phyloP scores from a whole-genome alignment of 495 filamentous ascomycete genomes.

The Oleoguttula mirabilis region DNA sequence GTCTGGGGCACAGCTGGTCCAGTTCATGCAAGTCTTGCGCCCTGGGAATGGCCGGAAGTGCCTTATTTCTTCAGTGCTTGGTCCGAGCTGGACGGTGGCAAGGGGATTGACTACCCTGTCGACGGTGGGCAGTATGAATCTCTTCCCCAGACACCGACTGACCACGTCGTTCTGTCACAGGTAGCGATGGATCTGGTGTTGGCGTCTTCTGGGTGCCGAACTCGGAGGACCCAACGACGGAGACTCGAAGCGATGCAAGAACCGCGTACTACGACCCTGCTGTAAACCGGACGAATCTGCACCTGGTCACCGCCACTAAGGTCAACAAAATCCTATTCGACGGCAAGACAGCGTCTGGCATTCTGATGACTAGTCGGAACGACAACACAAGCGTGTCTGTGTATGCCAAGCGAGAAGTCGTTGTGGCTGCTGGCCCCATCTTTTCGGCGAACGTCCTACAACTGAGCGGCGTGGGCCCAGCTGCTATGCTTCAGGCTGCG shows the following conservation, averaged over 20 bases:
- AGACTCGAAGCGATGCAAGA: slow-evolving; percentile 25
- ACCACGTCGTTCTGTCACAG: slow-evolving; percentile 24
- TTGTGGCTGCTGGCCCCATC: slow-evolving; percentile 41
- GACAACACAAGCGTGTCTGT: slow-evolving; percentile 35
- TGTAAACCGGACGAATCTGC: slow-evolving; percentile 21
- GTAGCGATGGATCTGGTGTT: slow-evolving; percentile 39
- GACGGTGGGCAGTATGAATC: too few relatives aligned
- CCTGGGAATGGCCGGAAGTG: background rate
- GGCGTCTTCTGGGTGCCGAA: slow-evolving; percentile 38
- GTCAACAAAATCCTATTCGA: slow-evolving; percentile 36
- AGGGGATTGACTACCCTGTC: background rate
- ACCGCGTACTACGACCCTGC: slow-evolving; percentile 12
- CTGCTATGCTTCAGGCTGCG: slow-evolving; percentile 29
- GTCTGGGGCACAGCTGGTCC: background rate
- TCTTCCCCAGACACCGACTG: too few relatives aligned
- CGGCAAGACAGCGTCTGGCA: slow-evolving; percentile 35
- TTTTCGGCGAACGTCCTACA: slow-evolving; percentile 45
- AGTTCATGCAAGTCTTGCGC: slow-evolving; percentile 3
- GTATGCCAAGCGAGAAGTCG: slow-evolving; percentile 36
- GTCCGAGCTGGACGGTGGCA: background rate
- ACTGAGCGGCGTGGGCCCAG: slow-evolving; percentile 44
- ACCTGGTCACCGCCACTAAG: slow-evolving; percentile 7
- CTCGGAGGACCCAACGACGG: slow-evolving; percentile 38
- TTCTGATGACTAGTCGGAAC: slow-evolving; percentile 11
- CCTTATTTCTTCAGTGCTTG: background rate